Evolutionary conservation across 768 basidiomycete genomes (phyloP).

Genomic region (Punctularia strigosozonata): DNA sequence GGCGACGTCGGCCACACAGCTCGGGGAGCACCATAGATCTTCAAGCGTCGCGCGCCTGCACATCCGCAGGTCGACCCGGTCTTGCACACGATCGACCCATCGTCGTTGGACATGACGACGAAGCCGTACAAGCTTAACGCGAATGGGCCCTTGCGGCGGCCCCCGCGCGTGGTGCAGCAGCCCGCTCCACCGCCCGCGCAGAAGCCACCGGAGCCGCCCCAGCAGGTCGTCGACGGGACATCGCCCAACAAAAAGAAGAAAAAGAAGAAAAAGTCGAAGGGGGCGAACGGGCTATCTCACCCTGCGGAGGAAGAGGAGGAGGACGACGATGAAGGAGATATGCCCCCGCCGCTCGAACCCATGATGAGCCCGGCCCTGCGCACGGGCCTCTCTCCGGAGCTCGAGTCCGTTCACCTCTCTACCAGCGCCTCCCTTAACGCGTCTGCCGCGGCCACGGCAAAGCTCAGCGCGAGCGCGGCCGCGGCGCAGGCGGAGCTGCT

Average conservation of each 20-base stretch:
- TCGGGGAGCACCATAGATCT: no score
- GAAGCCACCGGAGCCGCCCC: no score
- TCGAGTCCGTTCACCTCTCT: slow-evolving; percentile 35
- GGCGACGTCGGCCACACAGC: no score
- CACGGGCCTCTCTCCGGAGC: slow-evolving; percentile 31
- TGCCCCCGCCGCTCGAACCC: slow-evolving; percentile 9
- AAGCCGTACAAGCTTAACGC: no score
- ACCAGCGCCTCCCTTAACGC: slow-evolving; percentile 32
- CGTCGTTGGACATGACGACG: no score
- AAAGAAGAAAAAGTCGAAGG: slow-evolving; percentile 36
- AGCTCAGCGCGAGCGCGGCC: slow-evolving; percentile 20
- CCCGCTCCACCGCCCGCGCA: no score
- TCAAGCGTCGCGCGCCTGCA: no score
- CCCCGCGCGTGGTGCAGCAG: no score
- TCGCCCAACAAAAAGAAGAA: slow-evolving; percentile 24
- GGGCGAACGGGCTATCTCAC: slow-evolving; percentile 9
- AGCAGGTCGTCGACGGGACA: no score
- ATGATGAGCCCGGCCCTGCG: slow-evolving; percentile 8
- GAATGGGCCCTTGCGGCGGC: no score
- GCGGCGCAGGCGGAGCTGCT: slow-evolving; percentile 47
- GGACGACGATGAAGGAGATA: slow-evolving; percentile 15
- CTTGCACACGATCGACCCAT: no score
- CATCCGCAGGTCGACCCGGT: no score
- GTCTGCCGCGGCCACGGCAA: slow-evolving; percentile 20
- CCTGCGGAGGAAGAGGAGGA: slow-evolving; percentile 17